Evolutionary conservation across 208 protist species (phyloP).

Genomic region (Leishmania braziliensis): DNA sequence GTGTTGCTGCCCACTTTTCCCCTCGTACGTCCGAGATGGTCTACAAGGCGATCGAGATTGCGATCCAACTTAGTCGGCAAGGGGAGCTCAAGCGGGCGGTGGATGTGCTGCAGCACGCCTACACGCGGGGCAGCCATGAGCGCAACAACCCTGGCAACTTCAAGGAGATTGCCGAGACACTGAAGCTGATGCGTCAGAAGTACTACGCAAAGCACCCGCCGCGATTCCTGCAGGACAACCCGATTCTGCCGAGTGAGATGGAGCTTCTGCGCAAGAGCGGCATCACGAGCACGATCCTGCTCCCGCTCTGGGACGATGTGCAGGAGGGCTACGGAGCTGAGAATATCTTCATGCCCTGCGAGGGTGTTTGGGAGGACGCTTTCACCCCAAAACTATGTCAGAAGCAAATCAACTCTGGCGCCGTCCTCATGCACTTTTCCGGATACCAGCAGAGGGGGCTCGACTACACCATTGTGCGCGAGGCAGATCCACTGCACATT

Average conservation of each 20-base stretch:
- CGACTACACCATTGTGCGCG: conserved; percentile 52
- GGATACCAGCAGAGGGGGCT: conserved; percentile 24
- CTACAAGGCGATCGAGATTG: conserved; percentile 67
- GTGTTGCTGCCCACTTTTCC: conserved; percentile 32
- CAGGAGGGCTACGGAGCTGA: conserved; percentile 79
- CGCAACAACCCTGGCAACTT: conserved; percentile 77
- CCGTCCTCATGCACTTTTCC: conserved; percentile 44
- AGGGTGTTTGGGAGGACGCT: conserved; percentile 56
- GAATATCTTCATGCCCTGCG: conserved; percentile 87
- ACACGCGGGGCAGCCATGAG: conserved; percentile 47
- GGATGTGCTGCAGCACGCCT: conserved; percentile 84
- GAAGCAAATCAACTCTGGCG: conserved; percentile 27
- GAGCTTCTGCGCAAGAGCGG: conserved; percentile 74
- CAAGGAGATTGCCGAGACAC: conserved; percentile 58
- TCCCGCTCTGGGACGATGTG: conserved; percentile 90
- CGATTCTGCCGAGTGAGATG: conserved; percentile 72
- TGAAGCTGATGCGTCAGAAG: conserved; percentile 59
- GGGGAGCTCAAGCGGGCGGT: conserved; percentile 80
- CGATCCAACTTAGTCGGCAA: conserved; percentile 48
- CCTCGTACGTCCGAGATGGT: conserved; percentile 62
- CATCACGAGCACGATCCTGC: conserved; percentile 61
- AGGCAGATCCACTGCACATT: conserved; percentile 81
- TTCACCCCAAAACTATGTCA: conserved; percentile 45
- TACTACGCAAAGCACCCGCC: conserved; percentile 59
- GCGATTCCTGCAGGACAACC: conserved; percentile 87